phyloP scores from a whole-genome alignment of 768 basidiomycete species.

The Tephrocybe sp. region DNA sequence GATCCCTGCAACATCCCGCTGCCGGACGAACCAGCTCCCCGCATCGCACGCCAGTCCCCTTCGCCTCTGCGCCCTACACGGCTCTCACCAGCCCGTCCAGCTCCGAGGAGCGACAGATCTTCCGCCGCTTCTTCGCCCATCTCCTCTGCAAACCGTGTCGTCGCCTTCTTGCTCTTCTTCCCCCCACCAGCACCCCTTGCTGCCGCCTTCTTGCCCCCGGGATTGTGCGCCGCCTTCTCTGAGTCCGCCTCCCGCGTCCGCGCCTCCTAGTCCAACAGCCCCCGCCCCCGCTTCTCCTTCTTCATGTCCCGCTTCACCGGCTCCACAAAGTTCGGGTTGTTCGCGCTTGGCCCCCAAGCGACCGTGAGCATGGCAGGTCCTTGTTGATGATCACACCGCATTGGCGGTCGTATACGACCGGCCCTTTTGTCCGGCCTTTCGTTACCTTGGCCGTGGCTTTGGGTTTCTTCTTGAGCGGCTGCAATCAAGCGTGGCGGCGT shows the following conservation, averaged over 20 bases:
- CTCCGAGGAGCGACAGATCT: slow-evolving; percentile 79
- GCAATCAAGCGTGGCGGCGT: slow-evolving; percentile 62
- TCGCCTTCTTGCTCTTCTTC: slow-evolving; percentile 50
- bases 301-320: slow-evolving; percentile 86
- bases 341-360: slow-evolving; percentile 94
- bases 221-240: slow-evolving; percentile 28
- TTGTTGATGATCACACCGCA: slow-evolving; percentile 99
- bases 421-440: slow-evolving; percentile 80
- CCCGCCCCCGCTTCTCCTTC: slow-evolving; percentile 85
- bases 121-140: slow-evolving; percentile 62
- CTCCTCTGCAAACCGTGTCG: slow-evolving; percentile 44
- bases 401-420: slow-evolving; percentile 87
- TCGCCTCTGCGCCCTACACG: slow-evolving; percentile 54
- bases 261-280: slow-evolving; percentile 67
- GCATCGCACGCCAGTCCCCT: slow-evolving; percentile 70
- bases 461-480: slow-evolving; percentile 76
- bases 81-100: slow-evolving; percentile 71
- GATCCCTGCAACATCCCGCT: slow-evolving; percentile 57
- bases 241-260: slow-evolving; percentile 57
- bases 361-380: slow-evolving; percentile 87
- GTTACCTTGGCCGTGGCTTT: slow-evolving; percentile 70
- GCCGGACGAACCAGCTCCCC: slow-evolving; percentile 78
- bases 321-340: slow-evolving; percentile 88
- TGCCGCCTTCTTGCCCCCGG: background rate
- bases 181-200: background rate